Percentiles rank a stretch among this genome's conserved stretches.
phyloP scores from a whole-genome alignment of 257 asterid species.

The Parsonsia alboflavescens region DNA sequence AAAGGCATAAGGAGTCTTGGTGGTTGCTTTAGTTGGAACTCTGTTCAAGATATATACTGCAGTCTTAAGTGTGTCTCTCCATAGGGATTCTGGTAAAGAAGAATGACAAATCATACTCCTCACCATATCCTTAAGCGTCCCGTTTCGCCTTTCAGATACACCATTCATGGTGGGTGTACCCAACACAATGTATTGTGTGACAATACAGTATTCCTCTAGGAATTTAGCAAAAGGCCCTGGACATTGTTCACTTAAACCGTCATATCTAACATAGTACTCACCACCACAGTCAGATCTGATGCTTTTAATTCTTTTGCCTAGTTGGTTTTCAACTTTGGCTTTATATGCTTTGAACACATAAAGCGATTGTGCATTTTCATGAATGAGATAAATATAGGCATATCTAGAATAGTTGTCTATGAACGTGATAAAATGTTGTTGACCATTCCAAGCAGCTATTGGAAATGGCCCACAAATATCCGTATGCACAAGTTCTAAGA shows the following conservation, averaged over 20 bases:
- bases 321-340: not conserved
- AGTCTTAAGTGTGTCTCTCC: not conserved
- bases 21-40: not conserved
- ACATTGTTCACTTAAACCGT: too few species aligned
- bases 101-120: not conserved
- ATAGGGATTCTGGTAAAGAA: not conserved
- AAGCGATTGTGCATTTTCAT: too few species aligned
- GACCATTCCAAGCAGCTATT: slow-evolving; percentile 2
- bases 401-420: too few species aligned
- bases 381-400: too few species aligned
- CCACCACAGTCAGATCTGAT: slow-evolving; percentile 7
- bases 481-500: slow-evolving; percentile 2
- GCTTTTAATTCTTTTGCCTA: not conserved
- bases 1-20: not conserved
- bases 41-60: not conserved
- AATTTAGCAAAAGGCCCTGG: not conserved
- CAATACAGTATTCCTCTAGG: not conserved
- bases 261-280: not conserved
- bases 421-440: not conserved
- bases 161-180: slow-evolving; percentile 7
- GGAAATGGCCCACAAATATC: slow-evolving; percentile 12
- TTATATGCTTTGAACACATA: too few species aligned
- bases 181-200: not conserved
- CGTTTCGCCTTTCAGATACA: not conserved
- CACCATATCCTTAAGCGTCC: not conserved